Base-by-base conservation (phyloP, 2,329 filamentous ascomycete genomes). In the Apiospora hydei region DNA sequence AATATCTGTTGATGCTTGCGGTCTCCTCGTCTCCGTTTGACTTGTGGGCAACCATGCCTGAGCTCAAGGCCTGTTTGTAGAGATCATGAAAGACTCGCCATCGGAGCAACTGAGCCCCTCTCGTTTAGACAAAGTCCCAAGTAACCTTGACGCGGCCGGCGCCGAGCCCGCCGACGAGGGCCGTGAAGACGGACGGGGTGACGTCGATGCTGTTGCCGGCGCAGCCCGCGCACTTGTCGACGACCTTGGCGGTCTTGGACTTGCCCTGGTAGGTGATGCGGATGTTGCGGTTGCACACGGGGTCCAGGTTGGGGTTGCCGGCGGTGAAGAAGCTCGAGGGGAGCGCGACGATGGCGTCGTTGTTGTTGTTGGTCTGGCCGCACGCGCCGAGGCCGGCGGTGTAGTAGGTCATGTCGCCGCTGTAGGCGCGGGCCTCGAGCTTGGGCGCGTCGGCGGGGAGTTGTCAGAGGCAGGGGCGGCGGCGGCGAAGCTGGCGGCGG, bases 221-320 rank as follows among this genome's bases (percentile, higher is more conserved):
- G 73, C 80, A 81, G 46, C 61, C 69, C 24, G 75, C 73, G 73
- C 80, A 81, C 74, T 78, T 79, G 74, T 81, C 80, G 67, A 77
- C 80, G 66, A 81, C 76, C 34, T 71, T 77, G 70, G 78, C 80
- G 13, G 67, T 70, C 18, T 72, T 69, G 18, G 74, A 77, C 73
- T 76, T 75, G 69, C 75, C 77, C 71, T 72, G 74, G 34, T 75
- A 69, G 26, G 61, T 72, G 67, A 76, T 71, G 21, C 34, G 69
- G 71, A 76, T 49, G 14, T 14, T 69, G 14, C 49, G 46, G 71
- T 69, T 69, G 24, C 71, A 72, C 34, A 51, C 18, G 2, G 74
- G 72, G 72, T 72, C 72, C 8, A 73, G 38, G 71, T 76, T 76
- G 51, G 75, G 74, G 72, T 76, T 75, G 41, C 49, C 24, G 18